A percentile compares a stretch with the other conserved stretches of the same genome.
Evolutionary conservation across 495 filamentous ascomycete genomes (phyloP).

Genomic region (Lophium mytilinum): DNA sequence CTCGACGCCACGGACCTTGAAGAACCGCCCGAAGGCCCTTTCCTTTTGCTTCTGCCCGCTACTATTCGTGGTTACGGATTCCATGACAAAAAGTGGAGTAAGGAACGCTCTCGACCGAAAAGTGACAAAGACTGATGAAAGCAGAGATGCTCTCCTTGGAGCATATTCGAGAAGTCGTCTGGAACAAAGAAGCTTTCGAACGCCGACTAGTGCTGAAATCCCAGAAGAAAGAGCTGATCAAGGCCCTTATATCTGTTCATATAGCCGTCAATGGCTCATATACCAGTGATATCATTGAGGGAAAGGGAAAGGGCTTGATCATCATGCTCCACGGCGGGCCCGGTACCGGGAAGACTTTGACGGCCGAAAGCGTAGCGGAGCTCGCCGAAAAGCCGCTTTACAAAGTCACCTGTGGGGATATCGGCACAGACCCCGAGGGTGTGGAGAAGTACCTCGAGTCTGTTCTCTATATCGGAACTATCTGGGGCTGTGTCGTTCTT

Average conservation of each 20-base stretch:
- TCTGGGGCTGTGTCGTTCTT: conserved; percentile 49
- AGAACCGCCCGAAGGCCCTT: neutral
- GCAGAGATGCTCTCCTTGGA: neutral
- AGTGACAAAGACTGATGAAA: no score
- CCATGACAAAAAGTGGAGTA: neutral
- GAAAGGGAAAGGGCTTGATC: conserved; percentile 49
- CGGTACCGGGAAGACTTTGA: conserved; percentile 53
- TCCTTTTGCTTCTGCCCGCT: neutral
- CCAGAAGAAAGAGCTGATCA: conserved; percentile 46
- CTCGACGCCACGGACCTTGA: neutral
- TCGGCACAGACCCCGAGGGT: conserved; percentile 41
- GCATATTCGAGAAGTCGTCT: conserved; percentile 14
- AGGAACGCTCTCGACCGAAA: no score
- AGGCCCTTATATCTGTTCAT: conserved; percentile 40
- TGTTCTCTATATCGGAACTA: conserved; percentile 43
- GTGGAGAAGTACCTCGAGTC: conserved; percentile 45
- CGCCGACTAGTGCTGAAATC: conserved; percentile 46
- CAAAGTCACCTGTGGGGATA: conserved; percentile 47
- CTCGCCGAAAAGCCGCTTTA: conserved; percentile 44
- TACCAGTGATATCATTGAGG: conserved; percentile 12
- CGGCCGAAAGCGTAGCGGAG: conserved; percentile 48
- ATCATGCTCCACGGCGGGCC: conserved; percentile 51
- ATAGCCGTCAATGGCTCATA: conserved; percentile 24
- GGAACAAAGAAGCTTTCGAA: conserved; percentile 45
- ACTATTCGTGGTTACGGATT: neutral